Evolutionary conservation across 2,329 filamentous ascomycete genomes (phyloP), one percentile per base, ranked within the genome.

Genomic region (Penicillium sp.): DNA sequence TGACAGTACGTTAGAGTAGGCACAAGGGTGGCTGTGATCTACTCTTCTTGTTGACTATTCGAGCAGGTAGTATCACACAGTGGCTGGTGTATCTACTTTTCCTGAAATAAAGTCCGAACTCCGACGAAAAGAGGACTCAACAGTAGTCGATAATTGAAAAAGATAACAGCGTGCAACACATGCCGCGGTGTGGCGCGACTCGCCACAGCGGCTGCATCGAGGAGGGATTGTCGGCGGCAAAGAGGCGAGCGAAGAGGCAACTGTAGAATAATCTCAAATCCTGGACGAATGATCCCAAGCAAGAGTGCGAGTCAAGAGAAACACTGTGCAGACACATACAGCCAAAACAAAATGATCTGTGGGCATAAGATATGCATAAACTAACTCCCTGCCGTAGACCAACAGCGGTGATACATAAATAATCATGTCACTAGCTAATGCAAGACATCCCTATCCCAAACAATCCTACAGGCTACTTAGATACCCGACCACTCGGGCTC

Each of bases 121-220:
- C 7, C 31, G 2, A 9, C 7, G 37, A 39, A 6, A 39, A 5
- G 18, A 41, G 13, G 10, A 22, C 5, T 22, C 16, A 40, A 22
- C 6, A 2, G 40, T 27, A 27, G 24, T 27, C 18, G 9, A 24
- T 9, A 10, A 27, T 16, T 16, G 41, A 44, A 27, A 22, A 37
- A 37, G n/a, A 18, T 35, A 24, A 11, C 10, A 40, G 22, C 7
- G 39, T 49, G 16, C 27, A 36, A 39, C 44, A 41, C 55, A 53
- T 44, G 24, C 50, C 37, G 24, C 50, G 36, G 19, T 50, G 58
- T 62, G 58, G 53, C 58, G 47, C 53, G 40, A 56, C 39, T 58
- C 47, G 49, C 49, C 49, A 59, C 55, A 44, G n/a, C 35, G 22
- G 16, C 54, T 55, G 18, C 10, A 52, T 54, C n/a, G 35, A 59